A percentile compares a stretch with the other conserved stretches of the same genome.
phyloP scores from a whole-genome alignment of 1,284 basidiomycete species.

The Ustilago tritici region DNA sequence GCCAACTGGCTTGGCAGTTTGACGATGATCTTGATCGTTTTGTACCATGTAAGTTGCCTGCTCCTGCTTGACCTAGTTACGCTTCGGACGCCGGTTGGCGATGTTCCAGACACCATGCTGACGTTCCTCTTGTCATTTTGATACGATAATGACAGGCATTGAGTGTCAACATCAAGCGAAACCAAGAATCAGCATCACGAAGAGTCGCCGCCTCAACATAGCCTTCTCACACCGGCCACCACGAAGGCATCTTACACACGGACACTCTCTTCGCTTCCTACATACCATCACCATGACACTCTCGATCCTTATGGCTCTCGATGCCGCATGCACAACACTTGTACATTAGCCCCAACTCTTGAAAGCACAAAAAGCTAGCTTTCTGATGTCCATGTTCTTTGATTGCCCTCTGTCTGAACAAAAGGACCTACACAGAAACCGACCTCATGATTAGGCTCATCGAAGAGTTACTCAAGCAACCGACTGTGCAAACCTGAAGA shows the following conservation, averaged over 20 bases:
- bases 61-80: too few relatives aligned
- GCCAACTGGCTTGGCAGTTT: slow-evolving; percentile 66
- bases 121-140: not conserved
- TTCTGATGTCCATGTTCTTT: too few relatives aligned
- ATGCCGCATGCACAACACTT: not conserved
- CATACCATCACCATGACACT: not conserved
- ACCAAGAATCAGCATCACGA: slow-evolving; percentile 30
- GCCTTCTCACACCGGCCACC: not conserved
- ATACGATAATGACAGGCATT: slow-evolving; percentile 22
- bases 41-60: slow-evolving; percentile 60
- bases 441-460: too few relatives aligned
- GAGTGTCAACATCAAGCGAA: slow-evolving; percentile 52
- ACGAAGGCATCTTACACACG: not conserved
- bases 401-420: too few relatives aligned
- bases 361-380: not conserved
- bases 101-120: not conserved
- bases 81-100: too few relatives aligned
- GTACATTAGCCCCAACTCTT: slow-evolving; percentile 8
- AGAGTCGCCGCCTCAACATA: slow-evolving; percentile 25
- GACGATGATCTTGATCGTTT: slow-evolving; percentile 63
- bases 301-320: not conserved
- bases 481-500: too few relatives aligned
- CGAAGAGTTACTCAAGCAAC: too few relatives aligned
- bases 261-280: slow-evolving; percentile 6
- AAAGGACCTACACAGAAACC: too few relatives aligned